phyloP scores from a whole-genome alignment of 306 rosid species.

The Trichosanthes cucumerina region DNA sequence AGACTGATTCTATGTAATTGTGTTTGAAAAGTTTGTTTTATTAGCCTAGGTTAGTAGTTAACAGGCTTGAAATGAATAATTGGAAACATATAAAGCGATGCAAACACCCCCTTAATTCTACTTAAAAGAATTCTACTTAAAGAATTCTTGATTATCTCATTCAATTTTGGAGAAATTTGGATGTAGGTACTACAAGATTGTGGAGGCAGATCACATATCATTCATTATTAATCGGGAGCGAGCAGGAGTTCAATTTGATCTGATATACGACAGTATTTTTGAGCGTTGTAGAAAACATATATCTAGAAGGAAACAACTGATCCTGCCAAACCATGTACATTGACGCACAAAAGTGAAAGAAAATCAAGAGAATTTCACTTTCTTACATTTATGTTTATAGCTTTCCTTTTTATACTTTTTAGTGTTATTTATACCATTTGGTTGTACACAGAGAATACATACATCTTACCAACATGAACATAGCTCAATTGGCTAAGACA shows the following conservation, averaged over 20 bases:
- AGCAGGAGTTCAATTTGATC: slow-evolving; percentile 86
- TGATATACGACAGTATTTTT: slow-evolving; percentile 75
- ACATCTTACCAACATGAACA: too few relatives aligned
- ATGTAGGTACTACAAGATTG: slow-evolving; percentile 86
- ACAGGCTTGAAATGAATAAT: background rate
- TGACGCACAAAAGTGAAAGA: background rate
- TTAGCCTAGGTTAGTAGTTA: background rate
- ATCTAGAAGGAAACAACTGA: slow-evolving; percentile 47
- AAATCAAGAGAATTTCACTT: background rate
- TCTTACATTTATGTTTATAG: background rate
- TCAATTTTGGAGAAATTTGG: background rate
- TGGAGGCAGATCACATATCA: slow-evolving; percentile 76
- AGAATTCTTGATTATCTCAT: background rate
- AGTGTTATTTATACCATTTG: background rate
- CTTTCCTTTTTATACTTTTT: too few relatives aligned
- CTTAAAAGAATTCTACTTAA: too few relatives aligned
- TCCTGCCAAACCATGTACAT: slow-evolving; percentile 40
- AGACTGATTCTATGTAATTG: background rate
- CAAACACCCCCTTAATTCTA: background rate
- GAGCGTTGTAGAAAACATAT: slow-evolving; percentile 88
- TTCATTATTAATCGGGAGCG: slow-evolving; percentile 80
- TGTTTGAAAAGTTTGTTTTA: background rate
- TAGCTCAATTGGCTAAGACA: too few relatives aligned
- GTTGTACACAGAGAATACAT: background rate
- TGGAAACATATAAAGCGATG: too few relatives aligned